These are phyloP conservation scores for Heterobasidion irregulare DNA, from an alignment of 1,284 basidiomycete genomes.

Conservation along the genomic window DNA sequence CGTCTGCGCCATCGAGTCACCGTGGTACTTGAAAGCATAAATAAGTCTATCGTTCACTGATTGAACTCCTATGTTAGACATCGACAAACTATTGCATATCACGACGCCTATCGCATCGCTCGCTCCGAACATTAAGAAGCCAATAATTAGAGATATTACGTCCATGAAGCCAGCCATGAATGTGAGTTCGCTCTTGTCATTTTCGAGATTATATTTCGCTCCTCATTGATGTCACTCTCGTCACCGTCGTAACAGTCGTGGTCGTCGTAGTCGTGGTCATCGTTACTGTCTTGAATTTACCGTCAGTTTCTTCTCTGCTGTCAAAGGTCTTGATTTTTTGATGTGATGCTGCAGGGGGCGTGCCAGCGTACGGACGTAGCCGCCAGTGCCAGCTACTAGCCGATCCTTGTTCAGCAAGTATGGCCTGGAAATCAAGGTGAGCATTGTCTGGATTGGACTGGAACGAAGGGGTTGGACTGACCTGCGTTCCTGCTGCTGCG, in stretches of 20 bases:
- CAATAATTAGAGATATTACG: too few species aligned
- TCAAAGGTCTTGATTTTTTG: not conserved
- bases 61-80: too few species aligned
- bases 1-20: too few species aligned
- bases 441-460: not conserved
- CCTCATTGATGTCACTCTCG: not conserved
- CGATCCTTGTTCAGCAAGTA: not conserved
- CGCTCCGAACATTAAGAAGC: too few species aligned
- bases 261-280: slow-evolving; percentile 4
- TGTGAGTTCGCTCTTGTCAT: too few species aligned
- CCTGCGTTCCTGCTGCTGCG: not conserved
- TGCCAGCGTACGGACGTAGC: slow-evolving; percentile 1
- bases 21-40: too few species aligned
- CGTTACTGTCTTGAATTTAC: not conserved
- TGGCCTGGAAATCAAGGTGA: slow-evolving; percentile 4
- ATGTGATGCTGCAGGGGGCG: not conserved
- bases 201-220: not conserved
- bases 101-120: too few species aligned
- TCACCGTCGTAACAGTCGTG: slow-evolving; percentile 4
- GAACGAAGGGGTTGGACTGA: not conserved
- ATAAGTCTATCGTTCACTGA: too few species aligned
- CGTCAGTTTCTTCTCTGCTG: not conserved
- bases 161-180: too few species aligned
- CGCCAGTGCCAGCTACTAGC: slow-evolving; percentile 2
- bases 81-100: too few species aligned